Conservation (phyloP, 176 grass and related monocot species). For the Aegilops speltoides region DNA sequence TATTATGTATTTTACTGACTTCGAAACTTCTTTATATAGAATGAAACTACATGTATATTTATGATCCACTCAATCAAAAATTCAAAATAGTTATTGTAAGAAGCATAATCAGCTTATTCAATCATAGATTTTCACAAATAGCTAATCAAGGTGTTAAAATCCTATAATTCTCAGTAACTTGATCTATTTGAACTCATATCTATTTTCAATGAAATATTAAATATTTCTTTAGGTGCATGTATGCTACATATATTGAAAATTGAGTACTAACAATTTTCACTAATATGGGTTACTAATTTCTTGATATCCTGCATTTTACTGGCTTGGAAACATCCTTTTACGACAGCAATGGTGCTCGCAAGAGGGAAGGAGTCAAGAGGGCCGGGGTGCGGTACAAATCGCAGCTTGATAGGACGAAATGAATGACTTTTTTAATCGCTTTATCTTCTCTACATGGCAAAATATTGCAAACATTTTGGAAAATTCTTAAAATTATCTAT, state of each 20-base stretch:
- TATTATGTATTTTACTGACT: background rate
- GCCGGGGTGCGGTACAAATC: too few species aligned
- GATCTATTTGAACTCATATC: background rate
- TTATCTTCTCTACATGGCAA: too few species aligned
- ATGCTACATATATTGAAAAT: background rate
- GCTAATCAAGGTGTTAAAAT: conserved; percentile 4
- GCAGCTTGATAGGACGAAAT: too few species aligned
- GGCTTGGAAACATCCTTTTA: background rate
- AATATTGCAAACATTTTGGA: too few species aligned
- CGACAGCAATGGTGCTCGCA: too few species aligned
- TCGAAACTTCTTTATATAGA: background rate
- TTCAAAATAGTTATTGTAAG: background rate
- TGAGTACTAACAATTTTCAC: background rate
- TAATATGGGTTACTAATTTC: background rate
- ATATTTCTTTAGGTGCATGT: background rate
- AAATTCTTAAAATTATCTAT: too few species aligned
- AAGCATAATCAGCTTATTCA: background rate
- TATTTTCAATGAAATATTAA: background rate
- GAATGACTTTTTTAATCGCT: too few species aligned
- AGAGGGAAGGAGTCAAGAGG: too few species aligned
- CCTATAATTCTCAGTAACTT: background rate
- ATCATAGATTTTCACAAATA: background rate
- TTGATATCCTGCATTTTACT: background rate
- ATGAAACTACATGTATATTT: background rate
- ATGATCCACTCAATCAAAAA: background rate